A percentile compares a stretch with the other conserved stretches of the same genome.
These are phyloP conservation scores for Thraustochytrium striatum DNA, from an alignment of 352 stramenopile species.

Conservation along the genomic window DNA sequence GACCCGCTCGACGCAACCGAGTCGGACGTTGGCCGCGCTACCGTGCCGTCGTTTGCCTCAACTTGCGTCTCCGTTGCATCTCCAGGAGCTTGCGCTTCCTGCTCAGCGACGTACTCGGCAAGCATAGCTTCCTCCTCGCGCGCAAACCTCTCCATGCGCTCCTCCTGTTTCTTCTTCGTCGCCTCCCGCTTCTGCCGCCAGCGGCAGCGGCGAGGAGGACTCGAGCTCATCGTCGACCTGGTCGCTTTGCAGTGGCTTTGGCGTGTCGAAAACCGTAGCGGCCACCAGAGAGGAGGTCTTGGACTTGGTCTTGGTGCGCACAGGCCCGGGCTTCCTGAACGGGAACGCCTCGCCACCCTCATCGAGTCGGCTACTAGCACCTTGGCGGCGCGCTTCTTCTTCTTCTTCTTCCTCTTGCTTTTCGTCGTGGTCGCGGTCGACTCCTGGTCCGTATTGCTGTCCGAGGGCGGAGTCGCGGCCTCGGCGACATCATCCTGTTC, in stretches of 20 bases:
- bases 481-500: neutral
- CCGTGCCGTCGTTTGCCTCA: neutral
- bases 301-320: no score
- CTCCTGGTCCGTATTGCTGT: no score
- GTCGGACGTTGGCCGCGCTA: no score
- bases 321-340: no score
- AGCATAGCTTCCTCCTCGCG: conserved; percentile 20
- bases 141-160: conserved; percentile 19
- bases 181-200: neutral
- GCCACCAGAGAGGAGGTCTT: neutral
- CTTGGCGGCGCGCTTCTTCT: no score
- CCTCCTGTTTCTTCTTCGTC: conserved; percentile 31
- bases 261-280: neutral
- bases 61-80: neutral
- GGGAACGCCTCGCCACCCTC: no score
- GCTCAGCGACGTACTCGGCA: conserved; percentile 4
- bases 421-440: no score
- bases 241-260: no score
- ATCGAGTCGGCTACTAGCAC: no score
- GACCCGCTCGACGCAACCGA: no score
- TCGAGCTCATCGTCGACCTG: neutral
- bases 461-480: no score
- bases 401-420: neutral
- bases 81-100: neutral
- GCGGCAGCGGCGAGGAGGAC: neutral